Evolutionary conservation across 768 basidiomycete species (phyloP).

Genomic region (Dioszegia aurantiaca): DNA sequence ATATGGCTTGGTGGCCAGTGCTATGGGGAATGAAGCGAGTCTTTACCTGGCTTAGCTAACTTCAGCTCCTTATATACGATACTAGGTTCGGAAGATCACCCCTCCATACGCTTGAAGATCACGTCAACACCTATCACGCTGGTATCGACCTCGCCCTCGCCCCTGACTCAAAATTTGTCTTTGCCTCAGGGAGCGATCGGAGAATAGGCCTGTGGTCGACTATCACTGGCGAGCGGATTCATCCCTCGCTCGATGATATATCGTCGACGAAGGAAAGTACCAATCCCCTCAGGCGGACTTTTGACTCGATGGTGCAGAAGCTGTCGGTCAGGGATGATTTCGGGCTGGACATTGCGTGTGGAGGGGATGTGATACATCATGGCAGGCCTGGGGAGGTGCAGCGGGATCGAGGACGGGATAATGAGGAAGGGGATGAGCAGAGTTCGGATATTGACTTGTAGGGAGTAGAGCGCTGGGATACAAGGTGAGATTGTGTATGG

Average conservation of each 20-base stretch:
- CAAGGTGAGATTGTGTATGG: too few species aligned
- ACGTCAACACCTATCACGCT: conserved; percentile 10
- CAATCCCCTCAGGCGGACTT: conserved; percentile 7
- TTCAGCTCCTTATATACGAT: conserved; percentile 38
- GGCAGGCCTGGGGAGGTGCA: conserved; percentile 10
- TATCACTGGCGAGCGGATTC: conserved; percentile 22
- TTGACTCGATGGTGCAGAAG: conserved; percentile 7
- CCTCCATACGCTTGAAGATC: conserved; percentile 7
- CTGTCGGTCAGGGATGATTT: conserved; percentile 25
- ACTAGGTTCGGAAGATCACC: conserved; percentile 26
- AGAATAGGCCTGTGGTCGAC: conserved; percentile 33
- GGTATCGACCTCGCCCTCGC: conserved; percentile 19
- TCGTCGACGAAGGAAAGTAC: neutral
- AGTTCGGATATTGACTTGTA: too few species aligned
- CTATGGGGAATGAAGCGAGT: conserved; percentile 40
- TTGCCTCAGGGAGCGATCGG: conserved; percentile 37
- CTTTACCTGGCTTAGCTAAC: neutral
- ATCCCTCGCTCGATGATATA: neutral
- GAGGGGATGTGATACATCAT: conserved; percentile 28
- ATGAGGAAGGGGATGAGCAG: neutral
- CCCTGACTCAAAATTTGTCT: conserved; percentile 29
- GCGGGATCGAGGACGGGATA: neutral
- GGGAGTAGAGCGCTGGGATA: too few species aligned
- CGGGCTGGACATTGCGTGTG: conserved; percentile 29
- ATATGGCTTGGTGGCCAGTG: conserved; percentile 35